Evolutionary conservation across 2,329 filamentous ascomycete genomes (phyloP).

Genomic region (Pseudogymnoascus sp.): DNA sequence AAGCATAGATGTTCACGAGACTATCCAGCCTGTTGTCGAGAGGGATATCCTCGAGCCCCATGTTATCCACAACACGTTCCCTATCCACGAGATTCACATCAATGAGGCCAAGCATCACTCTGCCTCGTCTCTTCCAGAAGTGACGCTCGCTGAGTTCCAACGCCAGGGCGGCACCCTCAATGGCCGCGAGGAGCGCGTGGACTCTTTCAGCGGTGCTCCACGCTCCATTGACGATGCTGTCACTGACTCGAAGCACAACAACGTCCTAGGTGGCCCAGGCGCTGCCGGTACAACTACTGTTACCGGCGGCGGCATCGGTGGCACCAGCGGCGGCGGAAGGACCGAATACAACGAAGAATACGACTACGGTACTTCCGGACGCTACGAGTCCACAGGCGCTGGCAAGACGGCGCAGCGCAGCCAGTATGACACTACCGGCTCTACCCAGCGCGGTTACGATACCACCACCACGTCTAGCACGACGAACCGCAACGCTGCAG

Average conservation of each 20-base stretch:
- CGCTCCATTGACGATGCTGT: constrained; percentile 36
- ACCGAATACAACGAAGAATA: background rate
- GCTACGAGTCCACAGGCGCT: constrained; percentile 16
- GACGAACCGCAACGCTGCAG: background rate
- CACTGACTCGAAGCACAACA: constrained; percentile 16
- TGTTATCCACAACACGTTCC: constrained; percentile 64
- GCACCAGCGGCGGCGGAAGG: background rate
- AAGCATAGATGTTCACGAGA: constrained; percentile 53
- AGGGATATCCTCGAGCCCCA: constrained; percentile 62
- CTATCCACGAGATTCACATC: constrained; percentile 66
- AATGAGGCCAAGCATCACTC: constrained; percentile 59
- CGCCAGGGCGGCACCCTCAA: constrained; percentile 45
- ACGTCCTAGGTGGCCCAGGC: constrained; percentile 16
- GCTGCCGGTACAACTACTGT: background rate
- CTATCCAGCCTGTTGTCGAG: constrained; percentile 63
- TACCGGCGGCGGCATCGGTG: constrained; percentile 9
- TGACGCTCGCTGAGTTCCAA: constrained; percentile 58
- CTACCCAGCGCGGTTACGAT: constrained; percentile 2
- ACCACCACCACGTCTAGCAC: background rate
- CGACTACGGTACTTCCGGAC: background rate
- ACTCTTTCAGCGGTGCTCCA: constrained; percentile 57
- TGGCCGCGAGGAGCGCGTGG: constrained; percentile 48
- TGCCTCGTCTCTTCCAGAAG: constrained; percentile 54
- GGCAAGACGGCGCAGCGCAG: constrained; percentile 9
- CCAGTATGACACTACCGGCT: background rate